Evolutionary conservation across 352 stramenopile genomes (phyloP), one percentile per base, ranked within the genome.

Genomic region (Phytopythium montanum): DNA sequence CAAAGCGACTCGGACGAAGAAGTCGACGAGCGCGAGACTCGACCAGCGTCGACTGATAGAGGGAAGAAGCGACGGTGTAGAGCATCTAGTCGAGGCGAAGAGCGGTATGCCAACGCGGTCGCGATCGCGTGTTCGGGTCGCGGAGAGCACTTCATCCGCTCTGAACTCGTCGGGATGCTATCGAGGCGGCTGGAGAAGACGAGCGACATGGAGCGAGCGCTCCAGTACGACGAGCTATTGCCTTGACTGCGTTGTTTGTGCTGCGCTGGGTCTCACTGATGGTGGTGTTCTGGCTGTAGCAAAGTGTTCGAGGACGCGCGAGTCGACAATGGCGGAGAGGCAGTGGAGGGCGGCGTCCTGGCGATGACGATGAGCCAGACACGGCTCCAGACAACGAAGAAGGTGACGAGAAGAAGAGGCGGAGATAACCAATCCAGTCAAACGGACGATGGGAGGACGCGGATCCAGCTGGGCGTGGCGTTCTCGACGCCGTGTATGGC

Each of bases 401-500:
- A 34, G 29, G 29, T 9, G 9, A 8, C 19, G 3, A 26, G 41
- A 18, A 14, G 14, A 6, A 26, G n/a, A 26, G 8, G 18, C 19
- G 12, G 41, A 46, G 9, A 46, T 2, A 21, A 26, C 29, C 16
- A 23, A 29, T 46, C 18, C 29, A 26, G 28, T 4, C 25, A 42
- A 19, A 36, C 33, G 12, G 18, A 39, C 54, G 19, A 21, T 10
- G 25, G 18, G 12, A n/a, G 31, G 54, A 10, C 14, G 16, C 34
- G 25, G n/a, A 63, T 87, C 19, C 69, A 87, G n/a, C 52, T 91
- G 3, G 76, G 75, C 19, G 75, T 59, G 19, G 79, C 79, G 10
- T 89, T 89, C 56, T 82, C 81, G 31, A 91, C 81, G 14, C 73
- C 76, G 1, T 80, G 79, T 42, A 91, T 91, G 75, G 81, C 72